Evolutionary conservation across 768 basidiomycete species (phyloP), one percentile per base, ranked within the genome.

Genomic region (Sarcomyxa edulis): DNA sequence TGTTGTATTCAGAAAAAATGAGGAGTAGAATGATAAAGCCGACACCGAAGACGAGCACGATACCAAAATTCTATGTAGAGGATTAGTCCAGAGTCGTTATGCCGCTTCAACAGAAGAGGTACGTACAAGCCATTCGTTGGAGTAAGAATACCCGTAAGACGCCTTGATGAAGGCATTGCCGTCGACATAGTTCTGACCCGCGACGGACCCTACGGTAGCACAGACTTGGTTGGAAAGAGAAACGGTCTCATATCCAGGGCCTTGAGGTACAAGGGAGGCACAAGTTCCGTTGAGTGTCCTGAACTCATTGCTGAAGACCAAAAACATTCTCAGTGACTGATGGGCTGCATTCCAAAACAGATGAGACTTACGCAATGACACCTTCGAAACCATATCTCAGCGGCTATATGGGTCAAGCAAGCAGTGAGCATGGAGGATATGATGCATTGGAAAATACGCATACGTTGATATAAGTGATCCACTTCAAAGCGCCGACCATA

Each of bases 271-370:
- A 7, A 74, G 49, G 38, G 55, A 50, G 29, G 71, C 49, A 48
- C 71, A 71, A 26, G 54, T 50, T 33, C 71, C 78, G 10, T 73
- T 44, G 6, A 73, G 55, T 0, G 62, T 71, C 43, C 65, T 66
- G 59, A 84, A 81, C 53, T 84, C 80, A 58, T 84, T 84, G 37
- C 68, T 60, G 51, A 84, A 62, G n/a, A n/a, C n/a, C n/a, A n/a
- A n/a, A n/a, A n/a, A n/a, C n/a, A n/a, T n/a, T 9, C n/a, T n/a
- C n/a, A n/a, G n/a, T n/a, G n/a, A n/a, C n/a, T n/a, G n/a, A n/a
- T n/a, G n/a, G n/a, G n/a, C n/a, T n/a, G n/a, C n/a, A n/a, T n/a
- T n/a, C n/a, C n/a, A n/a, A n/a, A n/a, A n/a, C n/a, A n/a, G n/a
- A n/a, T n/a, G n/a, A n/a, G n/a, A n/a, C n/a, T n/a, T n/a, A n/a